Base-by-base conservation (phyloP, 2,329 filamentous ascomycete genomes). In the Fusarium newnesense region DNA sequence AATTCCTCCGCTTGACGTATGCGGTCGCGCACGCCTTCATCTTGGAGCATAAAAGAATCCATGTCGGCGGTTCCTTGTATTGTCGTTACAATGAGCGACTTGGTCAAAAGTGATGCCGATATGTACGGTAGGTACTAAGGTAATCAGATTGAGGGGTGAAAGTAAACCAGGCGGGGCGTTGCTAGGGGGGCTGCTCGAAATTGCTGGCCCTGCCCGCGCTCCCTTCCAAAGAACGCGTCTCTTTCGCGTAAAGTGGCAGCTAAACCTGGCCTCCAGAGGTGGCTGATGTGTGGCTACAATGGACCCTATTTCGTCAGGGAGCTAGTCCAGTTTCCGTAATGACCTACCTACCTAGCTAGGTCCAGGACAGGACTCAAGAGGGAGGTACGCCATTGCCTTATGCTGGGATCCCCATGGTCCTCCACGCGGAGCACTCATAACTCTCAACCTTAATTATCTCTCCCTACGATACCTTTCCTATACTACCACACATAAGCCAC, bases 1-100 rank as follows among this genome's bases (percentile, higher is more conserved):
- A 98, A 98, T 82, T 98, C 95, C 78, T 93, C 89, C n/a, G 94
- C 95, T 73, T 93, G 90, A 78, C 94, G 93, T 81, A 97, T 90
- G 78, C 95, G 94, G 85, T 97, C 92, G 77, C 91, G 89, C 77
- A 92, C 91, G 75, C 92, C 94, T 83, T 96, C 94, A 87, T 98
- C 95, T 83, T 92, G 90, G 78, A 97, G 89, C 85, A 93, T 90
- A 76, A 90, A 85, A 69, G 87, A 88, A 76, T 95, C 93, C 93
- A 96, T 95, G 72, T 69, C 84, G 81, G 34, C 28, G 53, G 52
- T 64, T 69, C 13, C 28, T 56, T 69, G 61, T 26, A 56, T 66
- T 70, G 42, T 44, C 44, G 61, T 64, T 60, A 44, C 52, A 64
- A 67, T 24, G 47, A 64, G 47, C 46, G 52, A 59, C 60, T 64